These are phyloP conservation scores for Pluteus cervinus DNA, from an alignment of 768 basidiomycete genomes.

Conservation along the genomic window DNA sequence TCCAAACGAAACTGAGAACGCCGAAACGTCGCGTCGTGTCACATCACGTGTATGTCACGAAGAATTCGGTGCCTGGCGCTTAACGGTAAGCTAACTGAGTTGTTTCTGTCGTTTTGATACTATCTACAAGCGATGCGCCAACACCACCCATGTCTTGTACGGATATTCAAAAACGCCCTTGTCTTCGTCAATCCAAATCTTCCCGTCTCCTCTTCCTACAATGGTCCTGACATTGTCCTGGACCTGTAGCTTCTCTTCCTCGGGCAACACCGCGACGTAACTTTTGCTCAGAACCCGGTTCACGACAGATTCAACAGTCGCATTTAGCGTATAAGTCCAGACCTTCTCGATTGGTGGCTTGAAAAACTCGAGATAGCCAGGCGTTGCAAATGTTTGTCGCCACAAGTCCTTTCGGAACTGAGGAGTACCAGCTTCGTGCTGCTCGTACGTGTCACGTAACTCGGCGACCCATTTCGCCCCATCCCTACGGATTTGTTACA, in stretches of 20 bases:
- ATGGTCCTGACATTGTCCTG: conserved; percentile 45
- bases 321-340: conserved; percentile 47
- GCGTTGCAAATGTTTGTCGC: conserved; percentile 62
- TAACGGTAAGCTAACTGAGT: too few relatives aligned
- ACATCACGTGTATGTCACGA: too few relatives aligned
- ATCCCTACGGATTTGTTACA: too few relatives aligned
- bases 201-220: conserved; percentile 52
- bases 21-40: too few relatives aligned
- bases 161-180: conserved; percentile 77
- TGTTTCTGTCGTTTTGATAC: neutral
- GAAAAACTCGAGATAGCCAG: conserved; percentile 56
- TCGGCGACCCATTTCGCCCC: conserved; percentile 69
- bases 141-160: conserved; percentile 61
- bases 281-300: conserved; percentile 79
- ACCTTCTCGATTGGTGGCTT: conserved; percentile 48
- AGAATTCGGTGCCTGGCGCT: too few relatives aligned
- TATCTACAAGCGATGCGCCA: conserved; percentile 28
- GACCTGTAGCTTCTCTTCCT: conserved; percentile 52
- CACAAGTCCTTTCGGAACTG: conserved; percentile 78
- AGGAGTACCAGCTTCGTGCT: conserved; percentile 66
- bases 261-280: conserved; percentile 64
- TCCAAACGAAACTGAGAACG: too few relatives aligned
- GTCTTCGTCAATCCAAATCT: conserved; percentile 69
- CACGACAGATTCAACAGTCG: conserved; percentile 50
- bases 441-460: conserved; percentile 64